Evolutionary conservation across 2,329 filamentous ascomycete species (phyloP).

Genomic region (Bimuria novae-zelandiae): DNA sequence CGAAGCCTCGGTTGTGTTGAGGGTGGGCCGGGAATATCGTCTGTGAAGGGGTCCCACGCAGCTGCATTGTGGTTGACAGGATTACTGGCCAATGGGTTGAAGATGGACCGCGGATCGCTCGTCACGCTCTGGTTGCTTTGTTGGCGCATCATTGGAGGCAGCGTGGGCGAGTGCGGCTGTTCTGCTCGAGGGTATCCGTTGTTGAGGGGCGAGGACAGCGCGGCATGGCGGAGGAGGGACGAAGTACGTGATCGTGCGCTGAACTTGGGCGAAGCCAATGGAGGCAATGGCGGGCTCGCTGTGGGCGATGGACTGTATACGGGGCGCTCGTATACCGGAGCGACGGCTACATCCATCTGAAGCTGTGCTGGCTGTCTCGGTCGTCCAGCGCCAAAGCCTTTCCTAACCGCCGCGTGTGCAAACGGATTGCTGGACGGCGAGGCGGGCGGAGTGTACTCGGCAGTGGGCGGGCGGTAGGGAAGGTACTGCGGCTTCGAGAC

Average conservation of each 20-base stretch:
- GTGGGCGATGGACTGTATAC: conserved; percentile 36
- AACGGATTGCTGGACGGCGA: conserved; percentile 29
- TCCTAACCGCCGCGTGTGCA: conserved; percentile 21
- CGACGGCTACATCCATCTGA: conserved; percentile 32
- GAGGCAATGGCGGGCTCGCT: conserved; percentile 38
- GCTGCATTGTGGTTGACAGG: conserved; percentile 33
- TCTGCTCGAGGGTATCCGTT: conserved; percentile 25
- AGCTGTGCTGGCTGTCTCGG: conserved; percentile 32
- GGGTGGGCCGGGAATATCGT: conserved; percentile 26
- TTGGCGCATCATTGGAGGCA: conserved; percentile 32
- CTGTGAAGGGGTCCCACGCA: conserved; percentile 29
- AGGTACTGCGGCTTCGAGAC: conserved; percentile 25
- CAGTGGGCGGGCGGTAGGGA: conserved; percentile 27
- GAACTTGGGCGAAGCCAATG: conserved; percentile 49
- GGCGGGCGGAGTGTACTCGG: conserved; percentile 42
- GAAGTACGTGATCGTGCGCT: conserved; percentile 48
- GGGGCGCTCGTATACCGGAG: conserved; percentile 32
- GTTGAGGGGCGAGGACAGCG: conserved; percentile 34
- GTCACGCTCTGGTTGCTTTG: conserved; percentile 29
- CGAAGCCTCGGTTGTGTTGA: conserved; percentile 28
- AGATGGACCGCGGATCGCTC: conserved; percentile 38
- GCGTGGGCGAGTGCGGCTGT: conserved; percentile 32
- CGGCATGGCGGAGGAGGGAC: conserved; percentile 45
- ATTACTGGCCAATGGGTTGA: conserved; percentile 43
- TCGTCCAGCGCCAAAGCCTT: conserved; percentile 29